A percentile compares a stretch with the other conserved stretches of the same genome.
Evolutionary conservation across 2,329 filamentous ascomycete genomes (phyloP).

Genomic region (Pyrenochaeta sp.): DNA sequence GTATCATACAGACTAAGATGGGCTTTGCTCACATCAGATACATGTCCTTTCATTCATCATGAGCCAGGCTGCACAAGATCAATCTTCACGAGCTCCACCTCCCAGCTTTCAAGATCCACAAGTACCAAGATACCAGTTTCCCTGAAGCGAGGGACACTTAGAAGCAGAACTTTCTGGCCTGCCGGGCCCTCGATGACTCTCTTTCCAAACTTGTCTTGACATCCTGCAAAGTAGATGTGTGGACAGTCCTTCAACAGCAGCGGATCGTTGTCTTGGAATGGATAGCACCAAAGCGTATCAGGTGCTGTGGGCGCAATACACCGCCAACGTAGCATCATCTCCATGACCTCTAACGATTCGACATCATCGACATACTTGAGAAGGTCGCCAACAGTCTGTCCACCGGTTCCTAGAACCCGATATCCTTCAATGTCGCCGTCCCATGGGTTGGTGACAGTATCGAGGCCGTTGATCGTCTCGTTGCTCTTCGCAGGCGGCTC

Average conservation of each 20-base stretch:
- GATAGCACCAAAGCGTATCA: constrained; percentile 95
- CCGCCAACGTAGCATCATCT: constrained; percentile 91
- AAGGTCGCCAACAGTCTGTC: constrained; percentile 93
- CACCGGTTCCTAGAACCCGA: constrained; percentile 83
- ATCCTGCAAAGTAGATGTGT: constrained; percentile 89
- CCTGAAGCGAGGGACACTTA: constrained; percentile 84
- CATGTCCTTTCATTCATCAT: neutral
- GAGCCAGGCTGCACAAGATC: constrained; percentile 21
- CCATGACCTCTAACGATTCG: constrained; percentile 86
- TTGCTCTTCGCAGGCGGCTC: constrained; percentile 53
- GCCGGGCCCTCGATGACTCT: constrained; percentile 69
- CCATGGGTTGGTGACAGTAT: constrained; percentile 91
- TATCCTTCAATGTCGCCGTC: constrained; percentile 90
- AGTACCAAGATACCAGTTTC: constrained; percentile 81
- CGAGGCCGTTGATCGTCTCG: constrained; percentile 73
- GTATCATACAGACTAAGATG: neutral
- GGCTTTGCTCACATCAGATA: neutral
- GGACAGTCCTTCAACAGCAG: constrained; percentile 87
- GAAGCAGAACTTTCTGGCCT: constrained; percentile 75
- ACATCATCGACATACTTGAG: constrained; percentile 87
- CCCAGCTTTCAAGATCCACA: constrained; percentile 84
- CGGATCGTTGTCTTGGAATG: constrained; percentile 91
- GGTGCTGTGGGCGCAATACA: constrained; percentile 92
- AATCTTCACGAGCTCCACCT: constrained; percentile 69
- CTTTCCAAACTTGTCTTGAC: constrained; percentile 80